Percentiles rank a stretch among this genome's conserved stretches.
Evolutionary conservation across 495 filamentous ascomycete genomes (phyloP).

Genomic region (Hapsidospora chrysogenum): DNA sequence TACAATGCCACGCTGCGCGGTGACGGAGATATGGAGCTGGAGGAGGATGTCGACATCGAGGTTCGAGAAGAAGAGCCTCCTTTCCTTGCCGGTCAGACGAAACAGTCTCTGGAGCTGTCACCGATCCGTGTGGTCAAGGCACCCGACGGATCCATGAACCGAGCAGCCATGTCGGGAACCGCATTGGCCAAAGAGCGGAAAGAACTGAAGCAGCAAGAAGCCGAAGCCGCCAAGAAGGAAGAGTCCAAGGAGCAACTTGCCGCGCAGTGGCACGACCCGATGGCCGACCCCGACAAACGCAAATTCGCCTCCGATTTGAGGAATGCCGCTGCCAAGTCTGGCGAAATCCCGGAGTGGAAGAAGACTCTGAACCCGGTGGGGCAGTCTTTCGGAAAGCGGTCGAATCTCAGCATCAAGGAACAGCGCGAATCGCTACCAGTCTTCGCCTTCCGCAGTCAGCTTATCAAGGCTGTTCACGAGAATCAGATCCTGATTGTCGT

Average conservation of each 20-base stretch:
- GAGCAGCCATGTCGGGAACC: constrained; percentile 86
- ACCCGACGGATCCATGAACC: constrained; percentile 87
- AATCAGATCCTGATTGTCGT: constrained; percentile 94
- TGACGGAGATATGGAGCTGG: constrained; percentile 78
- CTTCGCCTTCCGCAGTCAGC: constrained; percentile 72
- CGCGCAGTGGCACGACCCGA: constrained; percentile 92
- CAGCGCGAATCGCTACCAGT: constrained; percentile 85
- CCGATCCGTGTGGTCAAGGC: constrained; percentile 95
- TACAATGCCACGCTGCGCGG: constrained; percentile 77
- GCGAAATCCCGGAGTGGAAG: constrained; percentile 86
- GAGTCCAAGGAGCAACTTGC: constrained; percentile 45
- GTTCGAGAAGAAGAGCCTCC: constrained; percentile 92
- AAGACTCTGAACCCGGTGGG: constrained; percentile 67
- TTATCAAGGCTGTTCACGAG: constrained; percentile 72
- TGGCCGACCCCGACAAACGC: constrained; percentile 66
- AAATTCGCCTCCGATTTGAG: constrained; percentile 79
- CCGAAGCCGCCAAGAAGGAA: constrained; percentile 67
- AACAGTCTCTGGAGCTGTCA: constrained; percentile 83
- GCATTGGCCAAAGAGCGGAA: constrained; percentile 79
- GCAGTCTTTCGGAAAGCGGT: constrained; percentile 68
- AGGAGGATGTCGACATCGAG: constrained; percentile 96
- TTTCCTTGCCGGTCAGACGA: constrained; percentile 90
- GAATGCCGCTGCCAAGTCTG: constrained; percentile 30
- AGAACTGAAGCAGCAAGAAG: constrained; percentile 78
- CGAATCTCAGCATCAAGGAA: constrained; percentile 85